phyloP scores from a whole-genome alignment of 768 basidiomycete species.

The Hortiboletus flavorubellus region DNA sequence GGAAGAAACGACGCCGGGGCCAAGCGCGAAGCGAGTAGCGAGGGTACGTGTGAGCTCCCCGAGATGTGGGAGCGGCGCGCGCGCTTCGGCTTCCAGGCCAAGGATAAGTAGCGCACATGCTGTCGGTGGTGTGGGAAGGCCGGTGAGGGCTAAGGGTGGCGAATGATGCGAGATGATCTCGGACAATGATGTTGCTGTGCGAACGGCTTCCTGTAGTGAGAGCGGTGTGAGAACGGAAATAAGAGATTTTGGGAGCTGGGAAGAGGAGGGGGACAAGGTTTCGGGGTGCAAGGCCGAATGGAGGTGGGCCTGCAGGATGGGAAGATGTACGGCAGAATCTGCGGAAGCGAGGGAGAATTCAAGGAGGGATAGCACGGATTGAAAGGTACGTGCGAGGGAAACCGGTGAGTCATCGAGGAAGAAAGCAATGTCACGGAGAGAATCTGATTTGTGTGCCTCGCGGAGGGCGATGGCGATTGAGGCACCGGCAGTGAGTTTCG shows the following conservation, averaged over 20 bases:
- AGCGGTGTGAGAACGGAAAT: conserved; percentile 37
- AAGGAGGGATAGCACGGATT: conserved; percentile 49
- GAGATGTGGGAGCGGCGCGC: conserved; percentile 49
- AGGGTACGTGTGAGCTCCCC: conserved; percentile 57
- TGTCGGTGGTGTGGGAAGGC: conserved; percentile 42
- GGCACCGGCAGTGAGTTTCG: conserved; percentile 66
- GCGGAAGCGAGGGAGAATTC: conserved; percentile 49
- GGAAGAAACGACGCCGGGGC: conserved; percentile 56
- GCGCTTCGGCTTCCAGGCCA: conserved; percentile 64
- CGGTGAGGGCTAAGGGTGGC: conserved; percentile 39
- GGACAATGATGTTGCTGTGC: conserved; percentile 45
- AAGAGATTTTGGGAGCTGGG: conserved; percentile 34
- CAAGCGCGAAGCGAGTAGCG: conserved; percentile 47
- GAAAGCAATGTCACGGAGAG: conserved; percentile 65
- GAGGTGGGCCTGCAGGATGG: conserved; percentile 53
- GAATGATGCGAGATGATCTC: conserved; percentile 39
- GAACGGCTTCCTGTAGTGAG: conserved; percentile 38
- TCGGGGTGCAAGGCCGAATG: conserved; percentile 36
- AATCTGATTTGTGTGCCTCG: conserved; percentile 65
- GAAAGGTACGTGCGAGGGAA: conserved; percentile 54
- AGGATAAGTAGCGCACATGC: conserved; percentile 71
- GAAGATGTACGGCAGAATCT: conserved; percentile 60
- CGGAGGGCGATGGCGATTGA: conserved; percentile 69
- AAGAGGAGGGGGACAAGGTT: conserved; percentile 21
- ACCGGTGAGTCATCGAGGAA: conserved; percentile 52